Percentiles rank a stretch among this genome's conserved stretches.
phyloP scores from a whole-genome alignment of 2,329 filamentous ascomycete species.

The Claviceps quebecensis region DNA sequence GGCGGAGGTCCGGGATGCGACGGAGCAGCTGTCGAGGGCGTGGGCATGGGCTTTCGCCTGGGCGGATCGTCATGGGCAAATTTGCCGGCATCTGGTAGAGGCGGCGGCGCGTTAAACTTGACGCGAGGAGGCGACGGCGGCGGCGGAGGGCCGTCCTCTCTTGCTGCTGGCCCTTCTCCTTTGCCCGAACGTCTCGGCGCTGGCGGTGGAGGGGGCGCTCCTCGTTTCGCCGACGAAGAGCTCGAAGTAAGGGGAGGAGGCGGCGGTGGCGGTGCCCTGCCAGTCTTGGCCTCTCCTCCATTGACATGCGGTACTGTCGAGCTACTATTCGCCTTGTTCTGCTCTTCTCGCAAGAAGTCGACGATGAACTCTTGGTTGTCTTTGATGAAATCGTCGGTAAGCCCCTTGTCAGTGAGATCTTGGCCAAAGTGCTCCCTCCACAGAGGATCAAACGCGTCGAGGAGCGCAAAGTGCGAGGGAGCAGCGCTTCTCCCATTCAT shows the following conservation, averaged over 20 bases:
- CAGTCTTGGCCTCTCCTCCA: slow-evolving; percentile 16
- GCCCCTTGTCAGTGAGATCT: slow-evolving; percentile 46
- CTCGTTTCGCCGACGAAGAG: slow-evolving; percentile 8
- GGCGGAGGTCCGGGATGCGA: slow-evolving; percentile 19
- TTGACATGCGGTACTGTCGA: slow-evolving; percentile 16
- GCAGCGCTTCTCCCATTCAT: slow-evolving; percentile 27
- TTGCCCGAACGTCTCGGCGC: slow-evolving; percentile 46
- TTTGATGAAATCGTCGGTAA: slow-evolving; percentile 52
- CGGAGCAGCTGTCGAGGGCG: background rate
- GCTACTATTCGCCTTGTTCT: slow-evolving; percentile 22
- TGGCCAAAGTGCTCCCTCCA: slow-evolving; percentile 55
- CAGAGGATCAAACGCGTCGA: slow-evolving; percentile 50
- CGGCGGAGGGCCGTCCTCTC: slow-evolving; percentile 56
- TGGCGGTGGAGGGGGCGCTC: slow-evolving; percentile 20
- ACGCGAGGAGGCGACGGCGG: slow-evolving; percentile 44
- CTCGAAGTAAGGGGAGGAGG: slow-evolving; percentile 12
- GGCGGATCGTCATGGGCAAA: slow-evolving; percentile 45
- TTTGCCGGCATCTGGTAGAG: slow-evolving; percentile 79
- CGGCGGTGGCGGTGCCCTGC: slow-evolving; percentile 22
- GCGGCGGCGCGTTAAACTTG: slow-evolving; percentile 73
- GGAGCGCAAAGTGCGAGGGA: slow-evolving; percentile 42
- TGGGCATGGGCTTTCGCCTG: slow-evolving; percentile 13
- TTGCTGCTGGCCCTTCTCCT: slow-evolving; percentile 48
- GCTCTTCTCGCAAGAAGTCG: slow-evolving; percentile 46
- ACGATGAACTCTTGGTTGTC: slow-evolving; percentile 57